These are phyloP conservation scores for Mucor saturninus DNA, from an alignment of 371 early-diverging fungal species.

Conservation along the genomic window DNA sequence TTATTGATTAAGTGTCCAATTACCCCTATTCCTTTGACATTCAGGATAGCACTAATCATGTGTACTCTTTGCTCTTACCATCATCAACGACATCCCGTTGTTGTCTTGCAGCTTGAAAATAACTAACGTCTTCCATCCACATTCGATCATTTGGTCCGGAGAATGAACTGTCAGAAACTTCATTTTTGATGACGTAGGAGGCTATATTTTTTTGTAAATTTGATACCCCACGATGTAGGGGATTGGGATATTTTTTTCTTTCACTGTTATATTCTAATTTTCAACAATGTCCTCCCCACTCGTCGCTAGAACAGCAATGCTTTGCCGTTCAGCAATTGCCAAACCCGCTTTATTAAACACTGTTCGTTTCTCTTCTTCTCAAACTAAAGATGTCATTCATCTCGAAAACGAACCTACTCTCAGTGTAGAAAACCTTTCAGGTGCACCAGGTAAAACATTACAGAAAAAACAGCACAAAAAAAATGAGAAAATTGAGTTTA, in stretches of 20 bases:
- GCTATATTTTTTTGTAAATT: neutral
- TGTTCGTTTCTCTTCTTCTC: conserved; percentile 28
- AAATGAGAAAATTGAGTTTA: conserved; percentile 36
- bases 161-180: neutral
- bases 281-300: conserved; percentile 34
- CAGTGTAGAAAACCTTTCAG: conserved; percentile 48
- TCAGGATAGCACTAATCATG: no score
- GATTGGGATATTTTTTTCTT: conserved; percentile 5
- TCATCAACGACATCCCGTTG: no score
- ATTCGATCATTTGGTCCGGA: no score
- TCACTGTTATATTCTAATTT: conserved; percentile 9
- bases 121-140: no score
- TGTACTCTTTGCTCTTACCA: no score
- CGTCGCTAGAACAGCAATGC: conserved; percentile 30
- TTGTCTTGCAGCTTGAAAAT: no score
- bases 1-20: no score
- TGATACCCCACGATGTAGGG: conserved; percentile 5
- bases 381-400: conserved; percentile 36
- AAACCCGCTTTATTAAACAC: conserved; percentile 29
- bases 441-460: conserved; percentile 49
- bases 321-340: conserved; percentile 28
- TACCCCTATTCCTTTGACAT: no score
- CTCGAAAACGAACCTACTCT: conserved; percentile 31
- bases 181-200: neutral
- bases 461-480: conserved; percentile 26